Evolutionary conservation across 2,329 filamentous ascomycete genomes (phyloP), one percentile per base, ranked within the genome.

Genomic region (Teratosphaeria destructans): DNA sequence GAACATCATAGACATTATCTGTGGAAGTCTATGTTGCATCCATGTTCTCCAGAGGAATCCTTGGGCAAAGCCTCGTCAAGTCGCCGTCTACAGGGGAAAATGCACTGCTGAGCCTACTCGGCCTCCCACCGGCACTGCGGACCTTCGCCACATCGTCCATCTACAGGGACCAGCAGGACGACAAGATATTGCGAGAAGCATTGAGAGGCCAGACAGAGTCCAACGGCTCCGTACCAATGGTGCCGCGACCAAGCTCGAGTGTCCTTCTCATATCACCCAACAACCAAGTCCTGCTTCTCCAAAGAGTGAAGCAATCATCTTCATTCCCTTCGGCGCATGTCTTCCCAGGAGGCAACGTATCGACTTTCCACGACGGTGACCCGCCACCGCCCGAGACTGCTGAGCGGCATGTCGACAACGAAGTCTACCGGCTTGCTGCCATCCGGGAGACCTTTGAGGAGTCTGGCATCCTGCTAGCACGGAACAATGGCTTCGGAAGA

Each of bases 361-460:
- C 90, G 12, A 74, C 82, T 0, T 82, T 82, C 23, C 90, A 96
- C 68, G 93, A 97, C 66, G 91, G 89, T 35, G 66, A 73, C 23
- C 76, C 80, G 12, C 79, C 83, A 0, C 73, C 74, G 0, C 69
- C 74, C 0, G 79, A 79, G 16, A 78, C 83, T 32, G 73, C 77
- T 0, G 76, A 74, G 10, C 77, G 86, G 12, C 91, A 96, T 67
- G 73, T 78, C 11, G 92, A 96, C 71, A 85, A 85, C 0, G 76
- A 78, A 0, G 81, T 84, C 3, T 96, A 96, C 70, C 81, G 91
- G n/a, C 75, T 89, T 39, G 91, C 87, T 5, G 94, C 92, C 0
- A 84, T 97, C 27, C 81, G 94, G 6, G 94, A 97, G 77, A 90
- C 90, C 0, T 97, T 97, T 70, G 94, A 99, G 72, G 94, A 97